Base-by-base conservation (phyloP, 2,329 filamentous ascomycete species). In the Fusarium veterinarium region DNA sequence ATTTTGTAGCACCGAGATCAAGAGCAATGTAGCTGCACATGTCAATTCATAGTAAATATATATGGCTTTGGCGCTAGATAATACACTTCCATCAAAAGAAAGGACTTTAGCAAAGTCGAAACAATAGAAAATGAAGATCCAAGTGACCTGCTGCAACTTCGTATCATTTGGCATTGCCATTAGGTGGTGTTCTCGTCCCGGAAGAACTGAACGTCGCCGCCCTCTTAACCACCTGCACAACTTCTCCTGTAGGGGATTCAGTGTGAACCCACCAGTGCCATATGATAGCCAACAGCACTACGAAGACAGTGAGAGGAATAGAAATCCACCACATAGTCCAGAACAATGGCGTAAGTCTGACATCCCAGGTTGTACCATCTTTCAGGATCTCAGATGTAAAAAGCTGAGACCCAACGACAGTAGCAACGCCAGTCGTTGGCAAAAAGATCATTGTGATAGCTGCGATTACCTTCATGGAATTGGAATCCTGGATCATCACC, bases 401-500 rank as follows among this genome's bases (percentile, higher is more conserved):
- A 9, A 80, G 40, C 52, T 78, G 78, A 12, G 78, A 80, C 12
- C 78, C 78, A 11, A 75, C 51, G 10, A 83, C 73, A 0, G 78
- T 76, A 13, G 82, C 80, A 12, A 83, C 80, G 1, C 76, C 78
- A 5, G 79, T 81, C 1, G 80, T 82, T 2, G 82, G 82, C 1
- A 83, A 52, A 64, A 83, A 83, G 10, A 83, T 58, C 62, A 83
- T 77, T 10, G 81, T 83, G 25, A 83, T 79, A 40, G 76, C 75
- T 6, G 82, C 79, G 35, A 83, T 81, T 10, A 81, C 77, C 55
- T 80, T 81, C 79, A 83, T 82, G 17, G 78, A 79, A n/a, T 75
- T 79, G 28, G 80, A 79, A 55, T 83, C 81, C 16, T 80, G 77
- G 8, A 77, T 76, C 77, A 80, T 80, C 16, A 78, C 70, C 72